Evolutionary conservation across 2,329 filamentous ascomycete species (phyloP).

Genomic region (Calonectria montana): DNA sequence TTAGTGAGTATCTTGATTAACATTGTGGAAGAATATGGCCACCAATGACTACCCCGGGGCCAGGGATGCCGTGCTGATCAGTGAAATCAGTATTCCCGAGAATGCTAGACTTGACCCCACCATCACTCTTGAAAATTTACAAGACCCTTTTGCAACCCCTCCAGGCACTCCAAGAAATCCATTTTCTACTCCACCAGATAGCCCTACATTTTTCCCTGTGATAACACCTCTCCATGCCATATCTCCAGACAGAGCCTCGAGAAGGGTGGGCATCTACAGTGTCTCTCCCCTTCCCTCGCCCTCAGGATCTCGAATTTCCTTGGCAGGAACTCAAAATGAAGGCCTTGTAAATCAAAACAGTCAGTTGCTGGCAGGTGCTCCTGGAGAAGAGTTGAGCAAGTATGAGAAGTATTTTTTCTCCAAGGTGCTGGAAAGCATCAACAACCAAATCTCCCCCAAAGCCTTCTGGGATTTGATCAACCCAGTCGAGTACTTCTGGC

Average conservation of each 20-base stretch:
- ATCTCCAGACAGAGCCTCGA: background rate
- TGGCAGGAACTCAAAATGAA: background rate
- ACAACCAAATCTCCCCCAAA: conserved; percentile 12
- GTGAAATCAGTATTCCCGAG: background rate
- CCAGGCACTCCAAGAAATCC: background rate
- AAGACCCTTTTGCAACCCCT: background rate
- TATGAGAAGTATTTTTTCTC: background rate
- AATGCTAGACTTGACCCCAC: background rate
- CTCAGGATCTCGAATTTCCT: background rate
- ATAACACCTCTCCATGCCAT: background rate
- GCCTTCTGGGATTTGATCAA: conserved; percentile 21
- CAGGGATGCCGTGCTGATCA: background rate
- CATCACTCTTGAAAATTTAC: background rate
- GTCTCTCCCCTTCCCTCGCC: background rate
- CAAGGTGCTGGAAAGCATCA: background rate
- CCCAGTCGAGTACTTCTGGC: conserved; percentile 21
- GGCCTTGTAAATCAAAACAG: background rate
- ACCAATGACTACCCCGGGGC: background rate
- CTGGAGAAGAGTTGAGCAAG: background rate
- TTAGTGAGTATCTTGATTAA: background rate
- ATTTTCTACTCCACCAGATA: background rate
- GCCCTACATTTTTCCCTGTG: background rate
- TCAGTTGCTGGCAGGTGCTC: background rate
- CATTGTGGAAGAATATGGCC: background rate
- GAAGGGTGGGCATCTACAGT: conserved; percentile 4